Percentiles rank a stretch among this genome's conserved stretches.
Evolutionary conservation across 2,329 filamentous ascomycete species (phyloP).

Genomic region (Waltergamsia citrina): DNA sequence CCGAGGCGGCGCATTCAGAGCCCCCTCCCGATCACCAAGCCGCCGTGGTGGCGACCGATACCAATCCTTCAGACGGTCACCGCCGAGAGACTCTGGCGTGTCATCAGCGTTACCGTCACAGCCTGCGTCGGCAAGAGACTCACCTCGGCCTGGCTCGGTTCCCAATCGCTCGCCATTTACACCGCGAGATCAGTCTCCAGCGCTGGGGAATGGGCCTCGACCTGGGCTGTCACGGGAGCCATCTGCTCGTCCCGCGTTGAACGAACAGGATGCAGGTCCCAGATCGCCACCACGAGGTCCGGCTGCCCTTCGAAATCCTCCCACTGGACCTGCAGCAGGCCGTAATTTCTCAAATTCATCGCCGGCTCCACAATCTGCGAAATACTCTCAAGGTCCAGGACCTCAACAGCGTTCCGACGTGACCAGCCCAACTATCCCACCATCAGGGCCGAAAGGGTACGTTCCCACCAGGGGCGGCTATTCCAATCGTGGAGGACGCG

Average conservation of each 20-base stretch:
- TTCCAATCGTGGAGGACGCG: constrained; percentile 32
- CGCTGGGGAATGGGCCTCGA: neutral
- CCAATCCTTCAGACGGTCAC: constrained; percentile 32
- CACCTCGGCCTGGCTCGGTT: constrained; percentile 38
- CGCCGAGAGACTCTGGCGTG: constrained; percentile 39
- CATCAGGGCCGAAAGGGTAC: constrained; percentile 46
- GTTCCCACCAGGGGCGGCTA: constrained; percentile 35
- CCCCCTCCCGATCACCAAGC: constrained; percentile 40
- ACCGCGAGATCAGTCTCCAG: constrained; percentile 30
- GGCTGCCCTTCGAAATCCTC: constrained; percentile 40
- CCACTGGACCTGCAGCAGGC: constrained; percentile 29
- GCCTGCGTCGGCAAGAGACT: constrained; percentile 40
- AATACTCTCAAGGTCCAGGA: constrained; percentile 22
- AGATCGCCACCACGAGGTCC: constrained; percentile 46
- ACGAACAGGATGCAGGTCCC: constrained; percentile 2
- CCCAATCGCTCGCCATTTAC: constrained; percentile 36
- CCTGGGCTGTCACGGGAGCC: neutral
- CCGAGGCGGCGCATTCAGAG: constrained; percentile 35
- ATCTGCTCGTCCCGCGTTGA: neutral
- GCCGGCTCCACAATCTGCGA: constrained; percentile 21
- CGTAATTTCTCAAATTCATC: constrained; percentile 28
- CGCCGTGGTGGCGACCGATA: constrained; percentile 35
- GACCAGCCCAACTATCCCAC: constrained; percentile 37
- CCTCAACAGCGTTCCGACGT: constrained; percentile 27
- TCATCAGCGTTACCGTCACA: constrained; percentile 41